phyloP scores from a whole-genome alignment of 768 basidiomycete species.

The Wakefieldia striispora region DNA sequence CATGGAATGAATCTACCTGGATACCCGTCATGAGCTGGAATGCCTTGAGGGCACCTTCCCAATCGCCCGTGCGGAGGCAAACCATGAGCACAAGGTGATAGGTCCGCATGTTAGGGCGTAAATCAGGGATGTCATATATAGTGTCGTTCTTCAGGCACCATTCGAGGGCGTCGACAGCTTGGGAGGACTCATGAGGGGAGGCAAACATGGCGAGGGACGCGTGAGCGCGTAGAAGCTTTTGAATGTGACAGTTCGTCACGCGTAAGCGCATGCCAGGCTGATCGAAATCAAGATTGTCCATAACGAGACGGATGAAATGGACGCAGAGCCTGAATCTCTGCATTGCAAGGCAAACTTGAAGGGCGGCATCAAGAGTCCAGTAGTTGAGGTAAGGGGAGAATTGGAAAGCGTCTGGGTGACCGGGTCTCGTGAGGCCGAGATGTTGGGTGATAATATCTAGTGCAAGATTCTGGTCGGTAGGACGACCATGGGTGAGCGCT shows the following conservation, averaged over 20 bases:
- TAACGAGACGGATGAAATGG: conserved; percentile 60
- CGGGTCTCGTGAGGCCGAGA: conserved; percentile 55
- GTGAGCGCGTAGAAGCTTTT: conserved; percentile 59
- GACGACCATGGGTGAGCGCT: conserved; percentile 53
- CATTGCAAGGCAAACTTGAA: conserved; percentile 53
- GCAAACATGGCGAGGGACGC: conserved; percentile 38
- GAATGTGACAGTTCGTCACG: conserved; percentile 55
- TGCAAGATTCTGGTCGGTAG: conserved; percentile 62
- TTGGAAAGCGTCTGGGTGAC: conserved; percentile 37
- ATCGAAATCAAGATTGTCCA: conserved; percentile 36
- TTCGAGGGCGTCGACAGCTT: conserved; percentile 57
- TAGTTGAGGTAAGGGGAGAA: conserved; percentile 42
- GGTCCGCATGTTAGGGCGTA: conserved; percentile 37
- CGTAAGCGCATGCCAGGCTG: conserved; percentile 31
- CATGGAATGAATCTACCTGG: conserved; percentile 46
- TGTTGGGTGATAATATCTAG: conserved; percentile 62
- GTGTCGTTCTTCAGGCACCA: conserved; percentile 67
- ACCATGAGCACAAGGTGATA: conserved; percentile 61
- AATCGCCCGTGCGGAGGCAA: conserved; percentile 65
- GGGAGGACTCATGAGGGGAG: conserved; percentile 38
- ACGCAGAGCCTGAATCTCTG: conserved; percentile 46
- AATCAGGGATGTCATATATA: conserved; percentile 41
- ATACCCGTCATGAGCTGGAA: conserved; percentile 78
- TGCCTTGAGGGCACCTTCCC: conserved; percentile 51
- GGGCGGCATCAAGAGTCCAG: conserved; percentile 50